Evolutionary conservation across 2,329 filamentous ascomycete genomes (phyloP), one percentile per base, ranked within the genome.

Genomic region (Stagonosporopsis cucurbitacearum): DNA sequence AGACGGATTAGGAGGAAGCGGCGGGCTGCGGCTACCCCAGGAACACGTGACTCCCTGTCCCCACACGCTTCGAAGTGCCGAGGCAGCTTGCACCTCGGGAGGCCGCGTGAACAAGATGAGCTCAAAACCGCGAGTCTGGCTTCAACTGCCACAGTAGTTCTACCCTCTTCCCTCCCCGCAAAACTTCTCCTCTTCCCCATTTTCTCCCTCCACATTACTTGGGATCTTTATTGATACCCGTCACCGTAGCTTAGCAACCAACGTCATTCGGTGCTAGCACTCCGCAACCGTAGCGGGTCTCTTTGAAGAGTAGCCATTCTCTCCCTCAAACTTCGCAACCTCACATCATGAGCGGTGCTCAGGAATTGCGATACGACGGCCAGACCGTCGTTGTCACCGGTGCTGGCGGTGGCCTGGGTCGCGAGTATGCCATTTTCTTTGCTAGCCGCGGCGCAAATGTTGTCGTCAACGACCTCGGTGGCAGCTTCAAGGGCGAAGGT

Each of bases 391-490:
- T 96, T 65, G 88, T 96, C 65, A 96, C 91, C 43, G 92, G 91
- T 69, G 91, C 91, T 60, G 91, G 91, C 62, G 91, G 89, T 76
- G 91, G 91, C 63, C 79, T 95, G 53, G 91, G 91, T 64, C 91
- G 88, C 78, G 88, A 88, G 74, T 96, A 96, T 79, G 89, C 90
- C 66, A 81, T 88, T 58, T 98, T 96, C 83, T 98, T 96, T 75
- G 95, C 86, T 55, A 92, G 91, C 53, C 87, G 94, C 73, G 95
- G 95, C 71, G 95, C 92, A 67, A 96, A 89, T 78, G 90, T 96
- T 68, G 94, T 99, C 43, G 95, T 99, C 69, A 99, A 99, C 78
- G 95, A 99, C 75, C 85, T 98, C 47, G 95, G 95, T 60, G 91
- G 86, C 46, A 95, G 92, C 42, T 93, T 95, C 83, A 94, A 95